These are phyloP conservation scores for Capsicum chinense DNA, from an alignment of 257 asterid species.

Conservation along the genomic window DNA sequence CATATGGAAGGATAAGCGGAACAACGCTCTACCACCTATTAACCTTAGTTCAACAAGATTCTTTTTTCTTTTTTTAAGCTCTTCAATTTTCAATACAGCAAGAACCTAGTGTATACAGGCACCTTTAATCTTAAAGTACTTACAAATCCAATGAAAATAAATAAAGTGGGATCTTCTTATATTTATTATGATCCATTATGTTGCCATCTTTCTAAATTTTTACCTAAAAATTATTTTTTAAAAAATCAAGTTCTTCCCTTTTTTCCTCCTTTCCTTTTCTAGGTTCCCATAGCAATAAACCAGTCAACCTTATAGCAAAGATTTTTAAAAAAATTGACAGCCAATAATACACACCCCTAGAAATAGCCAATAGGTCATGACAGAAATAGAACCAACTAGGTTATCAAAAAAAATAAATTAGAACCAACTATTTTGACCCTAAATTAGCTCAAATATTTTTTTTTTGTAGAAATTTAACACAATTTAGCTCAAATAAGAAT, in stretches of 20 bases:
- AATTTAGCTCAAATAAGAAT: not conserved
- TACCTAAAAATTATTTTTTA: not conserved
- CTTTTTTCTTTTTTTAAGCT: not conserved
- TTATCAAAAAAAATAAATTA: not conserved
- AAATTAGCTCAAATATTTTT: no score
- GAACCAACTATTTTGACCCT: conserved; percentile 10
- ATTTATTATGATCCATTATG: conserved; percentile 15
- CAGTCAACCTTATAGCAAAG: conserved; percentile 9
- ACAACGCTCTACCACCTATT: not conserved
- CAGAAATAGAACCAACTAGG: not conserved
- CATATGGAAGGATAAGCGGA: not conserved
- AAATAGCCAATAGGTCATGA: not conserved
- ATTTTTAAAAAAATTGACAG: not conserved
- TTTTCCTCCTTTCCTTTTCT: conserved; percentile 15
- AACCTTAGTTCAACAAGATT: not conserved
- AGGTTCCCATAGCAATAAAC: conserved; percentile 10
- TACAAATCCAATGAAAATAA: not conserved
- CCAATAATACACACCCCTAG: not conserved
- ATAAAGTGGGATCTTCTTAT: not conserved
- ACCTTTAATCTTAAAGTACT: not conserved
- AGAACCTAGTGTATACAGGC: not conserved
- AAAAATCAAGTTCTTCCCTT: not conserved
- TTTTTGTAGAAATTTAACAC: not conserved
- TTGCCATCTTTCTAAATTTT: not conserved
- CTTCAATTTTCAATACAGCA: not conserved